These are phyloP conservation scores for Nicotiana knightiana DNA, from an alignment of 257 asterid genomes.

Conservation along the genomic window DNA sequence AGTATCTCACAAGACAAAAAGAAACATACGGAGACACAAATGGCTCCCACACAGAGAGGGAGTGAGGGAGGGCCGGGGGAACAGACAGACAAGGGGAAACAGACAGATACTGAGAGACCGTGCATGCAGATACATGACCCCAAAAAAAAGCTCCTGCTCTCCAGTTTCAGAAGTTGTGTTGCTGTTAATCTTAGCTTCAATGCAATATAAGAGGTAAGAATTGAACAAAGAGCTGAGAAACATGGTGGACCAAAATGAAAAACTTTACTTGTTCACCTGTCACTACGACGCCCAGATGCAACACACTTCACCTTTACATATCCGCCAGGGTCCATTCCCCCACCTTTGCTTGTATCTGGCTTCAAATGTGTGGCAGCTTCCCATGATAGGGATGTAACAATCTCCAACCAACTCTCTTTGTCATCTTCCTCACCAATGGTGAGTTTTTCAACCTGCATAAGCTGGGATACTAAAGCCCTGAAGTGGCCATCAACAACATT, in stretches of 20 bases:
- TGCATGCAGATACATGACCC: constrained; percentile 1
- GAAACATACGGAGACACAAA: neutral
- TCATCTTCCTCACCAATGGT: constrained; percentile 62
- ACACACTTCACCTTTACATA: constrained; percentile 91
- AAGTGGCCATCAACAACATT: constrained; percentile 88
- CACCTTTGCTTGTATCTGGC: constrained; percentile 91
- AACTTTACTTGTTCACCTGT: constrained; percentile 47
- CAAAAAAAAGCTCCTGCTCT: neutral
- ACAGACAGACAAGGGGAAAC: neutral
- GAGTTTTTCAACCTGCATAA: constrained; percentile 89
- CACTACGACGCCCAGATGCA: constrained; percentile 82
- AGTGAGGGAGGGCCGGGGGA: neutral
- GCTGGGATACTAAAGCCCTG: constrained; percentile 91
- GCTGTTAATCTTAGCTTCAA: neutral
- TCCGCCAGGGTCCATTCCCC: constrained; percentile 96
- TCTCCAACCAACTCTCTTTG: constrained; percentile 87
- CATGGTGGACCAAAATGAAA: neutral
- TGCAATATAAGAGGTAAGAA: neutral
- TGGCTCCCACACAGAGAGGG: neutral
- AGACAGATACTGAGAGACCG: neutral
- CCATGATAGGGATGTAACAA: constrained; percentile 84
- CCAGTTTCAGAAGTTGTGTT: neutral
- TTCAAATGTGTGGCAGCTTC: constrained; percentile 88
- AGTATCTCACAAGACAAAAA: neutral
- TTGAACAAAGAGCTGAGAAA: neutral